Base-by-base conservation (phyloP, 2,329 filamentous ascomycete genomes). In the Pseudogymnoascus sp. region DNA sequence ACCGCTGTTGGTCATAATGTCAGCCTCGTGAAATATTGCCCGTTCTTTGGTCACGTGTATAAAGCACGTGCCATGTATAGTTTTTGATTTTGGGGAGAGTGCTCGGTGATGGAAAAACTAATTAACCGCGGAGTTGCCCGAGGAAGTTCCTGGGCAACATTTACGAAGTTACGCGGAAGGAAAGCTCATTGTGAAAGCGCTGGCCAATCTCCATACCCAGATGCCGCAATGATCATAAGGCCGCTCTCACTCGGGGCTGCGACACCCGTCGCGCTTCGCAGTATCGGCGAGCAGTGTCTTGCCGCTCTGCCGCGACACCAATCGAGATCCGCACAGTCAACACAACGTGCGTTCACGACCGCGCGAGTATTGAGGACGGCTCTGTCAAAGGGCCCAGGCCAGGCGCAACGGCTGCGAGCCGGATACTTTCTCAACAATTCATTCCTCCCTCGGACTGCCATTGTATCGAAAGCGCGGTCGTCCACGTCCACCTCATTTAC, bases 211-310 rank as follows among this genome's bases (percentile, higher is more conserved):
- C 6, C 47, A 54, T 40, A 59, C 57, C 57, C 57, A 59, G 35
- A 59, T 59, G 57, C 57, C 33, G 57, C 57, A 31, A 59, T 59
- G 57, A 39, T 59, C 37, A 59, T 59, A 59, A 37, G 57, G 33
- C 57, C 37, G 57, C 57, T 40, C 57, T 59, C 57, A 40, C 57
- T 59, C 57, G 57, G 57, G 57, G 57, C 57, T 39, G 57, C 57
- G 57, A 39, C 33, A 31, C 57, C 33, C n/a, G 37, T 37, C 37
- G 57, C 57, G 57, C 57, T 59, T 17, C 21, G 35, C 37, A 40
- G 57, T 40, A 31, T 59, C 33, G 33, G 33, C 37, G 35, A 50
- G 59, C 59, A 37, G 7, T 41, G 40, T 24, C 26, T 50, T 44
- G n/a, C 35, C 59, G 29, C 35, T 9, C 29, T 60, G 10, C 36